These are phyloP conservation scores for Cryptococcus jaspeensis DNA, from an alignment of 1,284 basidiomycete species.

Conservation along the genomic window DNA sequence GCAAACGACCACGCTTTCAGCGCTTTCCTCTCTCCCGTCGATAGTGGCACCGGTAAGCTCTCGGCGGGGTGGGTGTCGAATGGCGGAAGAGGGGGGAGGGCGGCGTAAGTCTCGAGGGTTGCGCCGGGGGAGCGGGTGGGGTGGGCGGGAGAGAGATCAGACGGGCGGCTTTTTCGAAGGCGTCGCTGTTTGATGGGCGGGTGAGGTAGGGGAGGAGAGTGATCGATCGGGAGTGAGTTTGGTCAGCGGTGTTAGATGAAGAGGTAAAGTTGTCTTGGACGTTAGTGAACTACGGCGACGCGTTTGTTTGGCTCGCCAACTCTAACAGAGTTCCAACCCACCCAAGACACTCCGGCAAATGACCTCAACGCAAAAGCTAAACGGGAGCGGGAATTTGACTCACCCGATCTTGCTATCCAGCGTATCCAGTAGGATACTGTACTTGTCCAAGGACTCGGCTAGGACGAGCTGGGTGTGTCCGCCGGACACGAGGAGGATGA, in stretches of 20 bases:
- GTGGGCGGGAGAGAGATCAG: constrained; percentile 64
- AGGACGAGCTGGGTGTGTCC: constrained; percentile 87
- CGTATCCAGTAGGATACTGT: constrained; percentile 72
- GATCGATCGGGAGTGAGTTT: no score
- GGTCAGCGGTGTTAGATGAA: no score
- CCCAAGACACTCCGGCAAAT: not conserved
- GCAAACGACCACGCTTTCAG: constrained; percentile 70
- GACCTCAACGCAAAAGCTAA: not conserved
- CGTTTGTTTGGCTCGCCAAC: no score
- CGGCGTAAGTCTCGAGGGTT: constrained; percentile 66
- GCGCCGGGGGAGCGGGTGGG: constrained; percentile 63
- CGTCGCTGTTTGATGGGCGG: constrained; percentile 53
- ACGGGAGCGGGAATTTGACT: constrained; percentile 18
- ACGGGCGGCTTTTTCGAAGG: constrained; percentile 76
- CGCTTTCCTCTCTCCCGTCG: constrained; percentile 10
- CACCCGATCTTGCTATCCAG: constrained; percentile 71
- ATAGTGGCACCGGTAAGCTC: constrained; percentile 59
- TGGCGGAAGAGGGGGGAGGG: constrained; percentile 27
- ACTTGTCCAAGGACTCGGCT: constrained; percentile 60
- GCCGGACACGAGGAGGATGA: constrained; percentile 82
- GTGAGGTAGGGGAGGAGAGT: no score
- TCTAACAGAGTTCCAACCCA: not conserved
- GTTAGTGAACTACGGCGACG: no score
- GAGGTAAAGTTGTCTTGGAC: no score
- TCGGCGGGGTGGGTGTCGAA: constrained; percentile 44